Evolutionary conservation across 495 filamentous ascomycete species (phyloP).

Genomic region (Cercophora scortea): DNA sequence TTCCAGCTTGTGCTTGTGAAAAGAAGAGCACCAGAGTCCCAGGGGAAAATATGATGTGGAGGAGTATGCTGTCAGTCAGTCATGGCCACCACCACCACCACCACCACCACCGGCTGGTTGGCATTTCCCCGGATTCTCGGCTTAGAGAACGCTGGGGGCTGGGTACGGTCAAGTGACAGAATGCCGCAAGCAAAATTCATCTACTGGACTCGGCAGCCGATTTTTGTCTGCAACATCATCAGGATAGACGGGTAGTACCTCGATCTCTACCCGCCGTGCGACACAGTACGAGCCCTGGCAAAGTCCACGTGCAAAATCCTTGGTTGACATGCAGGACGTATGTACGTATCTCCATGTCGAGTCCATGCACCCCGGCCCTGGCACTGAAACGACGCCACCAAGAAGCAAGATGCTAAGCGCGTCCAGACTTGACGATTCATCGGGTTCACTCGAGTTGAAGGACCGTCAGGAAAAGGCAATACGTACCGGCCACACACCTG

Average conservation of each 20-base stretch:
- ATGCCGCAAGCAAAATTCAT: slow-evolving; percentile 9
- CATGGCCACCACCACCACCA: too few relatives aligned
- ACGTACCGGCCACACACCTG: too few relatives aligned
- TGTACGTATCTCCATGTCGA: slow-evolving; percentile 2
- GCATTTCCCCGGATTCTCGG: neutral
- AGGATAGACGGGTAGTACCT: slow-evolving; percentile 21
- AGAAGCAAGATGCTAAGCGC: too few relatives aligned
- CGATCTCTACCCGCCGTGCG: slow-evolving; percentile 17
- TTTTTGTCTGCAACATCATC: slow-evolving; percentile 17
- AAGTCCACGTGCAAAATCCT: slow-evolving; percentile 18
- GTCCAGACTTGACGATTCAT: neutral
- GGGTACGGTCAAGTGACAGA: slow-evolving; percentile 7
- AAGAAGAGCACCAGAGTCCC: too few relatives aligned
- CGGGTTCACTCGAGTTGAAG: neutral
- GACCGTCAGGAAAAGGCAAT: neutral
- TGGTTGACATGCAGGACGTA: slow-evolving; percentile 19
- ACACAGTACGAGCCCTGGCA: slow-evolving; percentile 11
- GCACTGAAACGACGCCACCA: slow-evolving; percentile 22
- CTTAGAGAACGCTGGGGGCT: neutral
- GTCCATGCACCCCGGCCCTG: slow-evolving; percentile 21
- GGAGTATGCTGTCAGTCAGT: too few relatives aligned
- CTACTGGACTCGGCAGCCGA: slow-evolving; percentile 14
- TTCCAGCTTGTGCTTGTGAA: neutral
- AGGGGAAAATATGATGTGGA: too few relatives aligned
- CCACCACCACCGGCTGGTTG: too few relatives aligned